Evolutionary conservation across 805 yeast genomes (phyloP), one percentile per base, ranked within the genome.

Genomic region (Yamadazyma ubonensis): DNA sequence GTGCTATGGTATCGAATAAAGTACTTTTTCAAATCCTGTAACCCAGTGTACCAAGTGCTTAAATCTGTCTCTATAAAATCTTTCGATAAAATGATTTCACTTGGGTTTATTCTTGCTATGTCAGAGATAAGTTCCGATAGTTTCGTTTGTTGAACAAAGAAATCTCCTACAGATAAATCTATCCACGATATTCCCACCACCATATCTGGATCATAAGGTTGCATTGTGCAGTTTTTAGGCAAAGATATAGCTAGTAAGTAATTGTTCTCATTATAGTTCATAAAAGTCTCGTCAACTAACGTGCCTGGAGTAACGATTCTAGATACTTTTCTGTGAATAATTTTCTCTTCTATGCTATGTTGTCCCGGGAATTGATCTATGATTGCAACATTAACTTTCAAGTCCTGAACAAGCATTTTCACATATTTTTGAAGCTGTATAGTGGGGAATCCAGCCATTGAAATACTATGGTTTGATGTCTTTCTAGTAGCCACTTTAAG

Each of bases 361-460:
- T 45, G 28, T 9, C 26, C 45, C 5, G 62, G 63, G 42, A 44
- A 57, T 59, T 91, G 95, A 50, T 86, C 93, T n/a, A 87, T 78
- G 5, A 90, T 71, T 0, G 91, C 96, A 0, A 89, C 97, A 39
- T 81, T 83, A 36, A 73, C 70, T 2, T 81, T 81, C 16, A 76
- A 61, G 25, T 81, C 86, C 39, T 81, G 80, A 2, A 93, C 95
- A 19, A 90, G 71, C 0, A 81, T 69, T 51, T 79, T 79, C 26
- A 89, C 74, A 54, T 86, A 90, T 42, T 88, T 76, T 39, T 81
- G 85, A 14, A 89, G 59, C 41, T 81, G 86, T 29, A 65, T 61
- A 4, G 76, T 68, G 0, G 99, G 99, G 52, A 93, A 93, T 0
- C 99, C 99, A 0, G 97, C 87, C 85, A 93, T 88, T 0, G 95